A percentile compares a stretch with the other conserved stretches of the same genome.
phyloP scores from a whole-genome alignment of 2,329 filamentous ascomycete genomes.

The Aspergillus fumigatiaffinis region DNA sequence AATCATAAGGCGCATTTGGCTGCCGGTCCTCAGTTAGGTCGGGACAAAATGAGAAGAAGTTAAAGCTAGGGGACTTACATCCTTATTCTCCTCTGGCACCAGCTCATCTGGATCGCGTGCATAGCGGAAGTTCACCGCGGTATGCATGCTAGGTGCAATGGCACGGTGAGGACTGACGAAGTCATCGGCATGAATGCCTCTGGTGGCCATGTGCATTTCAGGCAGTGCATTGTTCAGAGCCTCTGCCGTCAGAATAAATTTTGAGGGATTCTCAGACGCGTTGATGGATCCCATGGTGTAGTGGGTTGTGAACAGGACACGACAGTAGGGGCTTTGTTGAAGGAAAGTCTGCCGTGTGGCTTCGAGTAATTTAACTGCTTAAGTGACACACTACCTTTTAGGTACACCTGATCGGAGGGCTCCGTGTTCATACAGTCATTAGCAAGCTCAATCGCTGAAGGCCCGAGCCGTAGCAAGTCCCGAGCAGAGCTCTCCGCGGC shows the following conservation, averaged over 20 bases:
- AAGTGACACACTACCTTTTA: neutral
- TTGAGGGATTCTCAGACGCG: neutral
- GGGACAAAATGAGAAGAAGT: neutral
- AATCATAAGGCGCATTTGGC: slow-evolving; percentile 20
- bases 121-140: slow-evolving; percentile 89
- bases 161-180: slow-evolving; percentile 68
- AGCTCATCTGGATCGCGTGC: slow-evolving; percentile 65
- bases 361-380: no score
- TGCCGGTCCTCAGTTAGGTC: slow-evolving; percentile 15
- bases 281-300: neutral
- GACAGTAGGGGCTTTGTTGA: neutral
- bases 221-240: neutral
- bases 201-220: slow-evolving; percentile 43
- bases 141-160: slow-evolving; percentile 82
- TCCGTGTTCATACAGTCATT: neutral
- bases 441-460: neutral
- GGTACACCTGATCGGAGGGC: neutral
- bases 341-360: neutral
- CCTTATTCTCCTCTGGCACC: slow-evolving; percentile 21
- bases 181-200: slow-evolving; percentile 76
- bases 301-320: neutral
- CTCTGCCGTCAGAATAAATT: neutral
- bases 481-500: neutral
- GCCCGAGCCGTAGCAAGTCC: no score
- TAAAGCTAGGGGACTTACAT: slow-evolving; percentile 49